Base-by-base conservation (phyloP, 495 filamentous ascomycete genomes). In the Penicillium psychrofluorescens region DNA sequence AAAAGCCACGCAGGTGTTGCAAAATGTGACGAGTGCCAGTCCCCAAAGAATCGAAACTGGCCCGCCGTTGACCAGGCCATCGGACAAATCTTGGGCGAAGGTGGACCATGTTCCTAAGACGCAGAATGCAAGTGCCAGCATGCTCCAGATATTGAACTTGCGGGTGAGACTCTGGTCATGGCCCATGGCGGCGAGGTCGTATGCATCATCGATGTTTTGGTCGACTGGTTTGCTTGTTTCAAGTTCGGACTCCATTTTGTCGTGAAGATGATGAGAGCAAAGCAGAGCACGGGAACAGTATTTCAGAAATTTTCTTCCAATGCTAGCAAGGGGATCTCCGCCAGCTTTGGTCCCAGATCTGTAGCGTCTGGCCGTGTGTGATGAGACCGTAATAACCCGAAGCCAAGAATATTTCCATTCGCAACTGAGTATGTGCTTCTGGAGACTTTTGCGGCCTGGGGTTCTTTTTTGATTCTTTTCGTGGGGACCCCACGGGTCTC, bases 1-100 rank as follows among this genome's bases (percentile, higher is more conserved):
- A 7, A 73, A 37, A 22, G 68, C 66, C 10, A 73, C 68, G 38
- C 68, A 71, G 27, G 67, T 49, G 38, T 72, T 72, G 51, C 66
- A 72, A 10, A 54, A 58, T 16, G 65, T 63, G 2, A 73, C 69
- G 4, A 73, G 50, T 8, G 47, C 53, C 2, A 71, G 52, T 13
- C 72, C 71, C 72, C 72, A 75, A 16, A 75, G 64, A 15, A 76
- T 70, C 9, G 66, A 63, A 10, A 72, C 50, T 0, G 69, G 58
- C 0, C 65, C 67, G 12, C 71, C 71, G 51, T 71, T 70, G 28
- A 65, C 63, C 12, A 74, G 53, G 7, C 67, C 67, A 10, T 64
- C 64, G 10, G 53, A 55, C 12, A 73, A 58, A 46, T 64, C 67
- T 38, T 73, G 67, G 7, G 69, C 69, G 30, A 71, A 70, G 13